Conservation (phyloP, 768 basidiomycete genomes). For the Chiua virens region DNA sequence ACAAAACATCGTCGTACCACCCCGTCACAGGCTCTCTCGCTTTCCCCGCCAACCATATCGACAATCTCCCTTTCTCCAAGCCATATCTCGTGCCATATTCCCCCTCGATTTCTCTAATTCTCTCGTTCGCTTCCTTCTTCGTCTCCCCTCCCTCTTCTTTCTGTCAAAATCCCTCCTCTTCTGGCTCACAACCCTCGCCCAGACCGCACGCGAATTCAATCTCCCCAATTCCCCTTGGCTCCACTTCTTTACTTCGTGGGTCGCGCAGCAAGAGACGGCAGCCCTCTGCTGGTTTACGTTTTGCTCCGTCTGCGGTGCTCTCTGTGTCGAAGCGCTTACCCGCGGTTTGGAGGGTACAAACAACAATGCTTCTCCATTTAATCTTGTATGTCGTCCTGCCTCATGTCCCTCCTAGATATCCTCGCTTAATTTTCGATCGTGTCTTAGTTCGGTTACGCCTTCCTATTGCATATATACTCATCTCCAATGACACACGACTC, state of each 20-base stretch:
- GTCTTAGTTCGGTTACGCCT: constrained; percentile 70
- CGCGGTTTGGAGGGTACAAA: constrained; percentile 66
- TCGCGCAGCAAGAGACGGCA: constrained; percentile 49
- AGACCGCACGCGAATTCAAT: constrained; percentile 42
- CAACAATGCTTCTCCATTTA: constrained; percentile 62
- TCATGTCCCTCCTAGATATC: constrained; percentile 3
- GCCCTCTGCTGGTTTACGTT: constrained; percentile 77
- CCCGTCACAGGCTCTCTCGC: constrained; percentile 35
- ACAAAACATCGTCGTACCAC: constrained; percentile 75
- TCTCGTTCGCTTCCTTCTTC: constrained; percentile 55
- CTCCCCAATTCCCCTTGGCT: constrained; percentile 21
- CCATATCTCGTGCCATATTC: constrained; percentile 39
- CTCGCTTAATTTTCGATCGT: neutral
- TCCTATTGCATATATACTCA: constrained; percentile 72
- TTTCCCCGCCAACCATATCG: neutral
- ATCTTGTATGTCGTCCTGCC: constrained; percentile 52
- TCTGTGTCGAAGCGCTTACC: constrained; percentile 64
- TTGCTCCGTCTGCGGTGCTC: constrained; percentile 60
- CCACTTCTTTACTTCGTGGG: constrained; percentile 45
- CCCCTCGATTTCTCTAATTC: constrained; percentile 66
- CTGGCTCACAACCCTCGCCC: constrained; percentile 60
- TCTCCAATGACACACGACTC: constrained; percentile 56
- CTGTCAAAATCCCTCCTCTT: constrained; percentile 55
- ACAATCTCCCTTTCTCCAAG: too few species aligned
- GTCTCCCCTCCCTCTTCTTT: constrained; percentile 63